These are phyloP conservation scores for Annulohypoxylon maeteangense DNA, from an alignment of 495 filamentous ascomycete species.

Conservation along the genomic window DNA sequence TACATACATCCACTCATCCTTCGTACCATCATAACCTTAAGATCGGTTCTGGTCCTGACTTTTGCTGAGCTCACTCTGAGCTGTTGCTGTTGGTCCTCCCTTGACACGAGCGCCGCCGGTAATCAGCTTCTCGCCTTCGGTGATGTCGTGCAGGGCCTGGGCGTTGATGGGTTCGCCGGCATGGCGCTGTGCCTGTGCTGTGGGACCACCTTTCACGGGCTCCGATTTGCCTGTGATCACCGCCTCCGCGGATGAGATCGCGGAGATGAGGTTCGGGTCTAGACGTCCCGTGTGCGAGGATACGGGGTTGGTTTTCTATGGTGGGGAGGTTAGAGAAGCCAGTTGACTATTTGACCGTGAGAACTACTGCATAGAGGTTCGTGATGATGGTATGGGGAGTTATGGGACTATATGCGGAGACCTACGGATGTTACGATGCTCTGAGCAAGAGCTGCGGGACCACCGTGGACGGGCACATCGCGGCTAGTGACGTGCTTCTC, in stretches of 20 bases:
- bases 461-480: constrained; percentile 11
- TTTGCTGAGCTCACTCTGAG: constrained; percentile 47
- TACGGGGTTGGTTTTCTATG: constrained; percentile 14
- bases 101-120: constrained; percentile 41
- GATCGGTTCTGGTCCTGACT: constrained; percentile 30
- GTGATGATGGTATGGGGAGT: background rate
- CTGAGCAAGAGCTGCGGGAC: constrained; percentile 33
- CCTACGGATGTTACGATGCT: constrained; percentile 33
- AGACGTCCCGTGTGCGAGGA: constrained; percentile 34
- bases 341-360: background rate
- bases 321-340: background rate
- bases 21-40: background rate
- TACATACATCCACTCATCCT: background rate
- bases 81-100: constrained; percentile 44
- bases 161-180: constrained; percentile 37
- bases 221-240: constrained; percentile 25
- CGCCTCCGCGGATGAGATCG: constrained; percentile 39
- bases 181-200: constrained; percentile 45
- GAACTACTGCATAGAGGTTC: background rate
- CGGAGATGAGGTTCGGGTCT: constrained; percentile 43
- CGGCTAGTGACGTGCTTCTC: constrained; percentile 38
- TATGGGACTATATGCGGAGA: too few species aligned
- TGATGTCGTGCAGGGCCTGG: constrained; percentile 47
- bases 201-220: constrained; percentile 41
- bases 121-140: constrained; percentile 42